Evolutionary conservation across 2,329 filamentous ascomycete species (phyloP).

Genomic region (Penicillium sp.): DNA sequence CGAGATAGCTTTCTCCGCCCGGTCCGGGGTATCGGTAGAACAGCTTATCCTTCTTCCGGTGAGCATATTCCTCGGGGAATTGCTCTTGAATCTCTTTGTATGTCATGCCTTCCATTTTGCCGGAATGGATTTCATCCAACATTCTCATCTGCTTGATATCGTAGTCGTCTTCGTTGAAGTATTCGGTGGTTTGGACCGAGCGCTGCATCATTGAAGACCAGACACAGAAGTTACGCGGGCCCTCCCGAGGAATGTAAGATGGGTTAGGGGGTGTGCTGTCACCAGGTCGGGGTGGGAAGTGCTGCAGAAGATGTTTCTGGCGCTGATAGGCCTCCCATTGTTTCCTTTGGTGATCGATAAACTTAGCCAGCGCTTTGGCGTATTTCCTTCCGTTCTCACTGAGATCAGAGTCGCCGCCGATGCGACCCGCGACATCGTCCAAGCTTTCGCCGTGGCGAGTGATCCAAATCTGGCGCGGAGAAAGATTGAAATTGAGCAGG

Average conservation of each 20-base stretch:
- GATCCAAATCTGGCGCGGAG: conserved; percentile 96
- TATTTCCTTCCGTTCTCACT: conserved; percentile 78
- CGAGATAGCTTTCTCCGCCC: conserved; percentile 91
- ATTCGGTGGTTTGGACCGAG: conserved; percentile 79
- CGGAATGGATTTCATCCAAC: conserved; percentile 93
- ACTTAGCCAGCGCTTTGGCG: conserved; percentile 71
- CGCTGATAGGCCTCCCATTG: conserved; percentile 81
- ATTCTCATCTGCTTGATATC: conserved; percentile 97
- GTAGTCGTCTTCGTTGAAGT: conserved; percentile 93
- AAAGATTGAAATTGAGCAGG: conserved; percentile 92
- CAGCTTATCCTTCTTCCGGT: conserved; percentile 80
- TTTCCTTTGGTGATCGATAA: conserved; percentile 75
- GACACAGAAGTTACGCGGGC: conserved; percentile 85
- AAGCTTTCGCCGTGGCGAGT: conserved; percentile 87
- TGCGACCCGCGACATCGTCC: conserved; percentile 82
- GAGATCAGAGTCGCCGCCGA: conserved; percentile 84
- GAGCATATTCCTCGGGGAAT: conserved; percentile 74
- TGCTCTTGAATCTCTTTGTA: conserved; percentile 83
- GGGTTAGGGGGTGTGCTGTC: conserved; percentile 95
- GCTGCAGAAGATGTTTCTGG: conserved; percentile 68
- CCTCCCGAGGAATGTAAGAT: conserved; percentile 58
- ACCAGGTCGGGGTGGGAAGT: conserved; percentile 85
- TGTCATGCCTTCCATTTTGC: conserved; percentile 89
- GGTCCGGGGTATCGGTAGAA: conserved; percentile 95
- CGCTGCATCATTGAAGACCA: conserved; percentile 98